A percentile compares a stretch with the other conserved stretches of the same genome.
Conservation (phyloP, 1,139 yeast genomes). For the Geotrichum aggregatum region DNA sequence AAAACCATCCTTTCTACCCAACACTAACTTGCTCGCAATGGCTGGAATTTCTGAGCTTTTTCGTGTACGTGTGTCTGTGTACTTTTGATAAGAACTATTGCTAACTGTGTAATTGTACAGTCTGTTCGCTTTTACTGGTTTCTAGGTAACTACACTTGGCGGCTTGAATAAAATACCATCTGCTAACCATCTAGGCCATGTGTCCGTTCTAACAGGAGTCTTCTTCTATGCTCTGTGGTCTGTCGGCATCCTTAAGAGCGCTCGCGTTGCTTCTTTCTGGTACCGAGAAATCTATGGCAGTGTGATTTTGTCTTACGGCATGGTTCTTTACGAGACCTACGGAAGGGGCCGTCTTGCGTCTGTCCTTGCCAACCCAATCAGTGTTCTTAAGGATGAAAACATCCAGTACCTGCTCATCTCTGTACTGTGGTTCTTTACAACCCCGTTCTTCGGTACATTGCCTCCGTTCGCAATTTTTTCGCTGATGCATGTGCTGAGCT, state of each 20-base stretch:
- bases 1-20: background rate
- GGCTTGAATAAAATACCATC: too few species aligned
- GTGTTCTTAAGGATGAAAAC: constrained; percentile 56
- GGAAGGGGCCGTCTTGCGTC: constrained; percentile 23
- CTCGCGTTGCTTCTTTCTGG: constrained; percentile 42
- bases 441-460: constrained; percentile 52
- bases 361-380: constrained; percentile 33
- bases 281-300: constrained; percentile 63
- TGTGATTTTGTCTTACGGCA: constrained; percentile 69
- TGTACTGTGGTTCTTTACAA: constrained; percentile 52
- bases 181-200: constrained; percentile 47
- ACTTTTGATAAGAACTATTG: too few species aligned
- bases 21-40: constrained; percentile 1
- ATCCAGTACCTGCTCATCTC: constrained; percentile 62
- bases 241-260: constrained; percentile 33
- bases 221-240: constrained; percentile 52
- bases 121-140: constrained; percentile 22
- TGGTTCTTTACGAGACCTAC: constrained; percentile 60
- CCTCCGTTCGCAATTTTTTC: constrained; percentile 68
- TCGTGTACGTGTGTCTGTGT: background rate
- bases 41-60: background rate
- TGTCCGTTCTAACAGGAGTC: constrained; percentile 54
- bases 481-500: constrained; percentile 66
- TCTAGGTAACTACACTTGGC: constrained; percentile 7
- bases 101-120: constrained; percentile 12